Percentiles rank a stretch among this genome's conserved stretches.
These are phyloP conservation scores for Bipolaris bicolor DNA, from an alignment of 2,329 filamentous ascomycete species.

Conservation along the genomic window DNA sequence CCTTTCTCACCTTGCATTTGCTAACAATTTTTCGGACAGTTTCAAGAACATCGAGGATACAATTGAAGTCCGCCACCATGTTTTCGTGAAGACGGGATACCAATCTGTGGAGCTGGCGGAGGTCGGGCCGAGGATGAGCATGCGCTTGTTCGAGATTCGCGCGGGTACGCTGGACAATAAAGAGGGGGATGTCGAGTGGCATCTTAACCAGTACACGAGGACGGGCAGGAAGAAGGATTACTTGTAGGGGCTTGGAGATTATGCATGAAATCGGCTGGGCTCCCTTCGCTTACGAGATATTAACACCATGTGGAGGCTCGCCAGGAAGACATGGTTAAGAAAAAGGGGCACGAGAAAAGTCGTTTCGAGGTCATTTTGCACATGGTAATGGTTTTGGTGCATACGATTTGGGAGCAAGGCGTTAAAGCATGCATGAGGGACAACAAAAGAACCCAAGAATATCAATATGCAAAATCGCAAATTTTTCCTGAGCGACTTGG, in stretches of 20 bases:
- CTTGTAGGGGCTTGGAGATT: slow-evolving; percentile 57
- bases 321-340: background rate
- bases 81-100: slow-evolving; percentile 92
- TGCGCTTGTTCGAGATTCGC: slow-evolving; percentile 92
- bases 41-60: slow-evolving; percentile 81
- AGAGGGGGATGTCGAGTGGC: slow-evolving; percentile 95
- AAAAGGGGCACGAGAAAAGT: background rate
- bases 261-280: background rate
- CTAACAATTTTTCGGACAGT: slow-evolving; percentile 7
- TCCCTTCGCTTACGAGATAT: background rate
- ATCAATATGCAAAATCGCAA: background rate
- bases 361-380: background rate
- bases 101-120: slow-evolving; percentile 68
- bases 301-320: background rate
- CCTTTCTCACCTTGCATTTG: background rate
- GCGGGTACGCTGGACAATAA: slow-evolving; percentile 92
- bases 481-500: background rate
- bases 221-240: slow-evolving; percentile 97
- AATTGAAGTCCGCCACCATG: slow-evolving; percentile 90
- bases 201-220: slow-evolving; percentile 91
- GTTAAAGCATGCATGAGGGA: background rate
- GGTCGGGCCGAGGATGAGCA: slow-evolving; percentile 85
- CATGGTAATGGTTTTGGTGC: background rate
- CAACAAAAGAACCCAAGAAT: background rate
- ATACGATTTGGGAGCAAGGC: background rate